Evolutionary conservation across 768 basidiomycete species (phyloP), one percentile per base, ranked within the genome.

Genomic region (Hortiboletus flavorubellus): DNA sequence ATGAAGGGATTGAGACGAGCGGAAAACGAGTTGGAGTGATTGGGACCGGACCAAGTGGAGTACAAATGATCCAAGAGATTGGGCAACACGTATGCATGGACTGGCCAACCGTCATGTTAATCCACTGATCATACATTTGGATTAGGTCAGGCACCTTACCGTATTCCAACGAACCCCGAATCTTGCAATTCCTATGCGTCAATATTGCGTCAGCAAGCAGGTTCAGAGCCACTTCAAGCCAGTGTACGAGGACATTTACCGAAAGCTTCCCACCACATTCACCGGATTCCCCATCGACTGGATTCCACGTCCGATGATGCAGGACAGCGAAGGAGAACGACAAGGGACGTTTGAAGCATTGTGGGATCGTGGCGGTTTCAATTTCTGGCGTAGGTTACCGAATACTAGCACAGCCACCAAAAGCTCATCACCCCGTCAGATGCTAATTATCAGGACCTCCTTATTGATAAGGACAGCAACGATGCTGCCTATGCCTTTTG

Each of bases 101-200:
- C 9, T 47, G 10, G 6, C 12, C 3, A 11, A 39, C 9, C 3
- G 1, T 11, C 31, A 11, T 0, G n/a, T 16, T 30, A 5, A 29
- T 8, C 15, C 6, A 29, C 31, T 55, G 8, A 50, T 18, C 12
- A 6, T 15, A 26, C 7, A 12, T 5, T 33, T 7, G 45, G 9
- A 42, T 31, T 37, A 64, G 55, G 62, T 51, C 1, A 8, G 54
- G 1, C 31, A 46, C 10, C 48, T 61, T 2, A 53, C 55, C 18
- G 48, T 55, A 14, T 62, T 61, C 51, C 59, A 64, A 31, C 55
- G 62, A 35, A 58, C 59, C 2, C 63, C 63, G 3, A 64, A 58
- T 10, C 43, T 65, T 4, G 40, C 55, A 2, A 29, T n/a, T 0
- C 59, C 59, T 6, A 58, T 64, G 62, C 15, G 52, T 9, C 55